Conservation (phyloP, 345 rosid species). For the Eucalyptus caleyi region DNA sequence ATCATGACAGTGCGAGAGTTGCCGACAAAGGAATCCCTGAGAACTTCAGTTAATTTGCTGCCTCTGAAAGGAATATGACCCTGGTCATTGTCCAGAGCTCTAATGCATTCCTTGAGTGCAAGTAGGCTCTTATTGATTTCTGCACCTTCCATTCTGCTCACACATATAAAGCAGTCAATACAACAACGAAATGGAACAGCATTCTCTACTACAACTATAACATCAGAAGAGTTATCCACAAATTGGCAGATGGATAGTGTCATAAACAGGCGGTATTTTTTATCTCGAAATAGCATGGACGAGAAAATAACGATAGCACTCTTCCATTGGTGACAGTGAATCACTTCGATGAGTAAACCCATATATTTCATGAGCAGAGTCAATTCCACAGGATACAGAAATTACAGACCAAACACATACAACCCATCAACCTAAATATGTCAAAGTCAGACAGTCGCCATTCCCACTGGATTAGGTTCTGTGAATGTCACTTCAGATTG, state of each 20-base stretch:
- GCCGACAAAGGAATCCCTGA: conserved; percentile 96
- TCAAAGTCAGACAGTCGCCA: neutral
- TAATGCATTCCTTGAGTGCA: conserved; percentile 92
- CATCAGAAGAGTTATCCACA: neutral
- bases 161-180: neutral
- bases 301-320: neutral
- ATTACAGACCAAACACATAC: neutral
- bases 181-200: neutral
- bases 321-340: neutral
- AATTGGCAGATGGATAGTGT: neutral
- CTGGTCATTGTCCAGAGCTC: conserved; percentile 99
- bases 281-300: neutral
- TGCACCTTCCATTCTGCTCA: conserved; percentile 96
- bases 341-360: neutral
- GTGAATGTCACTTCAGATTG: neutral
- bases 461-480: neutral
- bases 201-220: neutral
- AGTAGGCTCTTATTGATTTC: conserved; percentile 98
- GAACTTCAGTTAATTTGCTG: conserved; percentile 93
- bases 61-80: conserved; percentile 99
- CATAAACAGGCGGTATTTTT: neutral
- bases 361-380: neutral
- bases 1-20: conserved; percentile 98
- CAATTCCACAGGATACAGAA: neutral
- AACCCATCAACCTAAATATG: neutral